These are phyloP conservation scores for Ziziphus jujuba DNA, from an alignment of 306 rosid genomes.

Conservation along the genomic window DNA sequence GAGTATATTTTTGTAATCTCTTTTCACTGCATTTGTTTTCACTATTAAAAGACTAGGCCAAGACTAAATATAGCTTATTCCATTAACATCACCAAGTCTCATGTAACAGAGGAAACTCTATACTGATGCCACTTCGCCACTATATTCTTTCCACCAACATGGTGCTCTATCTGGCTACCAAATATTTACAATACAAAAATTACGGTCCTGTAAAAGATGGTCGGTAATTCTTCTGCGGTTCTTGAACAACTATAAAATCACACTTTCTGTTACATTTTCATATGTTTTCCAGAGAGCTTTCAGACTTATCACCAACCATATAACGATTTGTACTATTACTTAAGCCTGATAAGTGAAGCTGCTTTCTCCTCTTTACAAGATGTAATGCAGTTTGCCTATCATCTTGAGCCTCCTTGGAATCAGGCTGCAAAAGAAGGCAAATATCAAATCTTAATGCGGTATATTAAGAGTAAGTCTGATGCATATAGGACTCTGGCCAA, in stretches of 20 bases:
- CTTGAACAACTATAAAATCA: not conserved
- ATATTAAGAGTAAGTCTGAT: too few species aligned
- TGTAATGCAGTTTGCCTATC: slow-evolving; percentile 60
- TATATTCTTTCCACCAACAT: too few species aligned
- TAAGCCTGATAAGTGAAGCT: slow-evolving; percentile 59
- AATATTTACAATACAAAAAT: not conserved
- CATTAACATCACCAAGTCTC: too few species aligned
- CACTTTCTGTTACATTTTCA: not conserved
- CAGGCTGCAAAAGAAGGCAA: slow-evolving; percentile 44
- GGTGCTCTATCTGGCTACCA: not conserved
- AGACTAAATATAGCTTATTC: too few species aligned
- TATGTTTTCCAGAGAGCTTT: slow-evolving; percentile 13
- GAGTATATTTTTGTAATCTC: too few species aligned
- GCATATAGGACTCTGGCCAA: too few species aligned
- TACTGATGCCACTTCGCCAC: too few species aligned
- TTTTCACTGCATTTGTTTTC: too few species aligned
- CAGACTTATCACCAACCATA: slow-evolving; percentile 30
- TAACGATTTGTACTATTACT: slow-evolving; percentile 33
- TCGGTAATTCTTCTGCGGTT: not conserved
- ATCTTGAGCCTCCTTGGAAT: slow-evolving; percentile 41
- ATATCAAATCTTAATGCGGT: not conserved
- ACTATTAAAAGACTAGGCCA: too few species aligned
- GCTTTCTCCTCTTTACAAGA: slow-evolving; percentile 75
- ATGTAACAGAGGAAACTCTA: too few species aligned
- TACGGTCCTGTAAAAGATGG: not conserved